phyloP scores from a whole-genome alignment of 164 flowering plant species.

The Nymphaea thermarum region DNA sequence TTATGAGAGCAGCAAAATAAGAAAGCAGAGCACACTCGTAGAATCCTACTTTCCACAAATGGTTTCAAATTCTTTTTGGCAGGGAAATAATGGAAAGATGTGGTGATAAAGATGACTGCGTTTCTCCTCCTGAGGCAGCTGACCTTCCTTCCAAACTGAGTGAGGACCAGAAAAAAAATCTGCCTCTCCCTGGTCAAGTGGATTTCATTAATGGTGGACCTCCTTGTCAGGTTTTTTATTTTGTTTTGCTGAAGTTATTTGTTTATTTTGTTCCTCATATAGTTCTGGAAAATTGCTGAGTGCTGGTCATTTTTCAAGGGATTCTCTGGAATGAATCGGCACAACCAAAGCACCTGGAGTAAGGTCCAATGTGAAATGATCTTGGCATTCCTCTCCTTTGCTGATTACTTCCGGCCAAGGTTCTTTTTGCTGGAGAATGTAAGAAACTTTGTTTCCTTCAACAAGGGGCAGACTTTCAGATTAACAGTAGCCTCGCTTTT shows the following conservation, averaged over 20 bases:
- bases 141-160: slow-evolving; percentile 44
- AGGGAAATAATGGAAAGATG: slow-evolving; percentile 71
- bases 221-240: slow-evolving; percentile 66
- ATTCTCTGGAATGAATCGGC: slow-evolving; percentile 95
- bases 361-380: slow-evolving; percentile 98
- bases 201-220: slow-evolving; percentile 98
- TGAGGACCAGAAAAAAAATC: slow-evolving; percentile 36
- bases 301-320: slow-evolving; percentile 32
- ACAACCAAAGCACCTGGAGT: slow-evolving; percentile 89
- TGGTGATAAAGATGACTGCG: slow-evolving; percentile 77
- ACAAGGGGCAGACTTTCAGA: slow-evolving; percentile 91
- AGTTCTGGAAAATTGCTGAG: neutral
- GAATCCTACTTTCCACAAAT: too few relatives aligned
- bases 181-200: slow-evolving; percentile 90
- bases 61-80: slow-evolving; percentile 3
- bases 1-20: too few relatives aligned
- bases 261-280: neutral
- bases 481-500: slow-evolving; percentile 81
- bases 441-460: slow-evolving; percentile 82
- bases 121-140: slow-evolving; percentile 66
- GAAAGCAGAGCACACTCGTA: too few relatives aligned
- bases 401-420: slow-evolving; percentile 77
- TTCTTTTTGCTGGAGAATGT: slow-evolving; percentile 91
- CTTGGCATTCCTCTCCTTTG: slow-evolving; percentile 83
- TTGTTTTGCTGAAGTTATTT: neutral